These are phyloP conservation scores for Hypomontagnella submonticulosa DNA, from an alignment of 495 filamentous ascomycete species.

Conservation along the genomic window DNA sequence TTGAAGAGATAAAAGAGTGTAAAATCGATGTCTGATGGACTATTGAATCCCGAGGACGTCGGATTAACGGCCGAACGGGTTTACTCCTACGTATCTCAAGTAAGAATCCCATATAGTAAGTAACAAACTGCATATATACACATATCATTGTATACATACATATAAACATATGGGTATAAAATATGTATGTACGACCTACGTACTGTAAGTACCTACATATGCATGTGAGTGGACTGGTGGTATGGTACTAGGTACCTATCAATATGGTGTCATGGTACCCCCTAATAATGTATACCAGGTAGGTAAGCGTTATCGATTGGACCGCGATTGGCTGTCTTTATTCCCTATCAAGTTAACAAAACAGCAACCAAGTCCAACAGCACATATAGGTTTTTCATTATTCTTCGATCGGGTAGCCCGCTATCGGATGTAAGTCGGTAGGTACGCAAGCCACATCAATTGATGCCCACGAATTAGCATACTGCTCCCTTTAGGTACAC, in stretches of 20 bases:
- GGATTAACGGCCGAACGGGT: slow-evolving; percentile 22
- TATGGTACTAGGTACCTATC: too few species aligned
- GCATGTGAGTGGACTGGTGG: neutral
- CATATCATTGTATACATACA: neutral
- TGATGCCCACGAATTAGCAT: neutral
- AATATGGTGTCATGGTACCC: neutral
- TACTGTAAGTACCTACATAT: neutral
- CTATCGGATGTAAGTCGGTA: slow-evolving; percentile 7
- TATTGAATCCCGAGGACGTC: slow-evolving; percentile 13
- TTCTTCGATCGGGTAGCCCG: slow-evolving; percentile 7
- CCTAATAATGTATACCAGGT: too few species aligned
- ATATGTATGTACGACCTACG: neutral
- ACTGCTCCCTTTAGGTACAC: slow-evolving; percentile 5
- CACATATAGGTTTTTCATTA: neutral
- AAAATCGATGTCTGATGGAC: neutral
- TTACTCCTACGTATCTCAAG: neutral
- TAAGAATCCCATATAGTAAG: neutral
- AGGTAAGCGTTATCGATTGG: slow-evolving; percentile 15
- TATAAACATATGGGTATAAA: neutral
- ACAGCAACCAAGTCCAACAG: neutral
- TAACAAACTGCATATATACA: neutral
- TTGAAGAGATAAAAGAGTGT: slow-evolving; percentile 10
- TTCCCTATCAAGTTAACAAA: neutral
- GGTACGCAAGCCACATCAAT: slow-evolving; percentile 8
- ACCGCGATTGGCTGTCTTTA: slow-evolving; percentile 12